Evolutionary conservation across 208 protist genomes (phyloP), one percentile per base, ranked within the genome.

Genomic region (Acanthamoeba lugdunensis): DNA sequence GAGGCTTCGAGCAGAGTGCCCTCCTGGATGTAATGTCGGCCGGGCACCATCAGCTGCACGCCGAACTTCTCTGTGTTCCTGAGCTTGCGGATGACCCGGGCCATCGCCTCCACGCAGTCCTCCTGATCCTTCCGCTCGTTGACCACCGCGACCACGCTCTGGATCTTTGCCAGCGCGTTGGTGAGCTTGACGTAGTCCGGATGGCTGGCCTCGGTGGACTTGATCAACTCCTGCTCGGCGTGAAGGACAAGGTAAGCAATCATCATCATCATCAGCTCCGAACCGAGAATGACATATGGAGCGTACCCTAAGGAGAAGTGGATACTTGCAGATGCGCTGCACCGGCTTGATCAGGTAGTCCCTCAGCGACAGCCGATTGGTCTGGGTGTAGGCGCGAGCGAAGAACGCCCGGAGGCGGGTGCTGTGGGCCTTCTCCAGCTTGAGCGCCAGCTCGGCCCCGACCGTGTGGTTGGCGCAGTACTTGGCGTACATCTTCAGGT

Each of bases 331-430:
- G 71, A 79, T 8, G 2, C 71, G 71, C 71, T 79, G 71, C 2
- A 79, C 30, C 4, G 71, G 71, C 30, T 92, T 92, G 87, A 92
- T 92, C 8, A 92, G 87, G 33, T 77, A 92, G 48, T 93, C 90
- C 16, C 28, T 81, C 28, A 93, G 11, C 4, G 63, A 48, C 18
- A 93, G 90, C n/a, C 71, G 16, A 23, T 65, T 65, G 23, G 41
- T 25, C 33, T 79, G 33, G 4, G 30, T 14, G 71, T 50, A 52
- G 71, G 71, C 71, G 6, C 30, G 33, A 45, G 67, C 28, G 67
- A 75, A 41, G 33, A 30, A 75, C 0, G 88, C 7, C 7, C 67
- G 58, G 41, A 93, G 81, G 8, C 67, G 30, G 5, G 37, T n/a
- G 65, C 82, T 93, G 50, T 82, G 61, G n/a, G 85, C 63, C 52